Evolutionary conservation across 768 basidiomycete species (phyloP).

Genomic region (Leccinum imitatum): DNA sequence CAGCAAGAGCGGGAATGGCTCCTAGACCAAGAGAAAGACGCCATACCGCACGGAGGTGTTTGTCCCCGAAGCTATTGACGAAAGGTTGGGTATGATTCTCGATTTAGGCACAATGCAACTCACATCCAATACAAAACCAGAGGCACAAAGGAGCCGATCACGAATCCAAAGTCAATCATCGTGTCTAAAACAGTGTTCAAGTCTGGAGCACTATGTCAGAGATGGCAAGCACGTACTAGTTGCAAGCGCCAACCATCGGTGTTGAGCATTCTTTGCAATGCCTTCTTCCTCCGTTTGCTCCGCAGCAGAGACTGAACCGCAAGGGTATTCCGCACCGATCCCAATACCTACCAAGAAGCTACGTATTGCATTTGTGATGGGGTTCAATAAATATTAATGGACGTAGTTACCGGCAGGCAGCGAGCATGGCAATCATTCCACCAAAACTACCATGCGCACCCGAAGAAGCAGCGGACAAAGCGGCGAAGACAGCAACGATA

Average conservation of each 20-base stretch:
- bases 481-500: constrained; percentile 84
- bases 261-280: constrained; percentile 77
- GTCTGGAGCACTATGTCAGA: background rate
- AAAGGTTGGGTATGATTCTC: background rate
- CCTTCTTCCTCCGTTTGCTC: constrained; percentile 87
- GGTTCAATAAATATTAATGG: background rate
- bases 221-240: constrained; percentile 59
- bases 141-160: constrained; percentile 76
- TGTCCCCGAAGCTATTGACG: constrained; percentile 58
- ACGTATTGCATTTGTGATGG: background rate
- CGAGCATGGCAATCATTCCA: constrained; percentile 77
- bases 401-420: constrained; percentile 62
- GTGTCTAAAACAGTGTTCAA: constrained; percentile 44
- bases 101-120: constrained; percentile 23
- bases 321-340: constrained; percentile 87
- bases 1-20: constrained; percentile 71
- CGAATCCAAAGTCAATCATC: constrained; percentile 88
- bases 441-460: constrained; percentile 71
- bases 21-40: constrained; percentile 84
- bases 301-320: constrained; percentile 83
- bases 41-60: constrained; percentile 87
- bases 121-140: constrained; percentile 89
- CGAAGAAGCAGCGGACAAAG: constrained; percentile 76
- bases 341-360: constrained; percentile 90
- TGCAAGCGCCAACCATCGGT: constrained; percentile 83